Evolutionary conservation across 1,284 basidiomycete species (phyloP).

Genomic region (Boletus coffeatus): DNA sequence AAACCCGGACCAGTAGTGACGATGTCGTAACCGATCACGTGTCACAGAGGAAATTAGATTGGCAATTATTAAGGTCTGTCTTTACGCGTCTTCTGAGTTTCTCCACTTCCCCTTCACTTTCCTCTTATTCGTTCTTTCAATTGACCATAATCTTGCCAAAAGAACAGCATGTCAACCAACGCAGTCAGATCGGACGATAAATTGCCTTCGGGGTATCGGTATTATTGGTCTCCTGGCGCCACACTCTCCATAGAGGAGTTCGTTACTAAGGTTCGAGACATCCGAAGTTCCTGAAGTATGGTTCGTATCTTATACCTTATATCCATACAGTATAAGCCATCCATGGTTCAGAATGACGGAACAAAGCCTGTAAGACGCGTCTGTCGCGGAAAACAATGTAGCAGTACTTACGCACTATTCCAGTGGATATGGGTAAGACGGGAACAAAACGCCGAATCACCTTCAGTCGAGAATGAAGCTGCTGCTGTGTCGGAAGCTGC

Average conservation of each 20-base stretch:
- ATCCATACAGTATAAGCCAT: constrained; percentile 53
- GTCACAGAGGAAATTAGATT: neutral
- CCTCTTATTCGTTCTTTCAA: neutral
- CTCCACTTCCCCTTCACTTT: neutral
- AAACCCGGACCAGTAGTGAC: neutral
- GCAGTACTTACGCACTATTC: neutral
- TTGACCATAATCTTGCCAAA: neutral
- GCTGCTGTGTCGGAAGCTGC: constrained; percentile 45
- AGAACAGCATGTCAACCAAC: constrained; percentile 13
- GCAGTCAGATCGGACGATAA: constrained; percentile 13
- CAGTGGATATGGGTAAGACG: constrained; percentile 67
- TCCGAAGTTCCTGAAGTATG: neutral
- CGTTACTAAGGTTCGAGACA: constrained; percentile 18
- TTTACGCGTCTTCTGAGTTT: neutral
- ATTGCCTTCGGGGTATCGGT: constrained; percentile 13
- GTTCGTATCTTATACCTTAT: constrained; percentile 10
- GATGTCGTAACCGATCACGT: constrained; percentile 4
- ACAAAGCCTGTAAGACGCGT: constrained; percentile 53
- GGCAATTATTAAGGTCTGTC: neutral
- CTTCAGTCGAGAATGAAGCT: constrained; percentile 16
- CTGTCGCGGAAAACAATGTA: neutral
- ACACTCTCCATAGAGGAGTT: constrained; percentile 21
- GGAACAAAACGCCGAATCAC: constrained; percentile 21
- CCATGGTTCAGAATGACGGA: constrained; percentile 71
- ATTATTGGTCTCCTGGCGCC: constrained; percentile 24